Evolutionary conservation across 139 green algal species (phyloP), one percentile per base, ranked within the genome.

Genomic region (Raphidocelis subcapitata): DNA sequence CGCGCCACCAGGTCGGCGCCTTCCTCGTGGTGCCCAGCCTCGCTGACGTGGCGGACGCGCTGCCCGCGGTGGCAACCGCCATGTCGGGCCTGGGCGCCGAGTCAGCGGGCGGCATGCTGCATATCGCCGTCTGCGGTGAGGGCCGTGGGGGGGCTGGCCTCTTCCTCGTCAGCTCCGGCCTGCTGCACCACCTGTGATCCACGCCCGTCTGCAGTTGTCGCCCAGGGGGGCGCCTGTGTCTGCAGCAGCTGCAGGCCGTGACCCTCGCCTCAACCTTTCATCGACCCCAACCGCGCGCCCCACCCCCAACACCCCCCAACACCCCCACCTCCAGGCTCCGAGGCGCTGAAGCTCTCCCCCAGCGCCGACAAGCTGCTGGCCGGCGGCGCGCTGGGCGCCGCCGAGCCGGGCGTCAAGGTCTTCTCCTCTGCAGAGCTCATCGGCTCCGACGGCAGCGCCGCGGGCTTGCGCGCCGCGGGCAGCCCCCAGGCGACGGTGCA

Each of bases 101-200:
- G 35, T 24, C 52, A 16, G 31, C 21, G n/a, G 49, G 60, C 31
- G 84, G 77, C 36, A 84, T 71, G n/a, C 80, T 92, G 73, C 87
- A 92, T 37, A 47, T 92, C 20, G 69, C 87, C 23, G 70, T 91
- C 26, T 85, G 70, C 24, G 71, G 67, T 3, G 61, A 79, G 29
- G 65, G 68, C n/a, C 71, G 76, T 29, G 62, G 65, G 1, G 79
- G 73, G 4, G 72, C 88, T 56, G 31, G 18, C n/a, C n/a, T n/a
- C n/a, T n/a, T n/a, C n/a, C n/a, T n/a, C n/a, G n/a, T n/a, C n/a
- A n/a, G n/a, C n/a, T n/a, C n/a, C n/a, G n/a, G n/a, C n/a, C n/a
- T n/a, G n/a, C n/a, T n/a, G n/a, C n/a, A n/a, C n/a, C n/a, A n/a
- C n/a, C n/a, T n/a, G n/a, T n/a, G n/a, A n/a, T n/a, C n/a, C n/a